Base-by-base conservation (phyloP, 2,329 filamentous ascomycete species). In the Pseudogymnoascus sp. region DNA sequence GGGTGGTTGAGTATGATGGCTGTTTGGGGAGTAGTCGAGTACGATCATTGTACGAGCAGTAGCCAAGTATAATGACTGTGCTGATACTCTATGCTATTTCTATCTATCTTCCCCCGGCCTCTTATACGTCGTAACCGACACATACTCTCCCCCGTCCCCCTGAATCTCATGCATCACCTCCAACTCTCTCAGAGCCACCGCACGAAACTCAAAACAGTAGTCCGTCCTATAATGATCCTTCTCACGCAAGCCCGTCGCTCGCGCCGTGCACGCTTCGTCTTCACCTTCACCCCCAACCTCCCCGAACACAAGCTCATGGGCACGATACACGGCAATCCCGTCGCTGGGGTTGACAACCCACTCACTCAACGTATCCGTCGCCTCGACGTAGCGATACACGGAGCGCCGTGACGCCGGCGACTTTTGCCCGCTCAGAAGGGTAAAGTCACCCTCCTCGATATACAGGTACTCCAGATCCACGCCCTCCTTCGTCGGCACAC, bases 331-430 rank as follows among this genome's bases (percentile, higher is more conserved):
- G 12, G 80, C 80, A 62, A 78, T 78, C 14, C 79, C 74, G 66
- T 90, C 85, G 14, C 88, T 83, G 0, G 82, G 79, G 66, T 85
- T 84, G 38, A 84, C 85, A 68, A 91, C 92, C 89, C 89, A 93
- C 0, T 89, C 85, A 65, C 84, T 89, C 19, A 93, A 76, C 31
- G 72, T 74, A 69, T 91, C 88, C 1, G 46, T 76, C 7, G 64
- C 61, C 68, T 66, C 88, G 85, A 50, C 84, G 69, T 91, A 92
- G 0, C 89, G 83, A 79, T 89, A 92, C 1, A 90, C 79, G 69
- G 92, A 93, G 8, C 88, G 31, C 22, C 12, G 6, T 4, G 37
- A 35, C 16, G 2, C 12, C 5, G 4, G 5, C 14, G 12, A 4
- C 37, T 1, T 8, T n/a, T 6, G 14, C 1, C 14, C 14, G 4